Evolutionary conservation across 1,284 basidiomycete genomes (phyloP).

Genomic region (Hortiboletus rubellus): DNA sequence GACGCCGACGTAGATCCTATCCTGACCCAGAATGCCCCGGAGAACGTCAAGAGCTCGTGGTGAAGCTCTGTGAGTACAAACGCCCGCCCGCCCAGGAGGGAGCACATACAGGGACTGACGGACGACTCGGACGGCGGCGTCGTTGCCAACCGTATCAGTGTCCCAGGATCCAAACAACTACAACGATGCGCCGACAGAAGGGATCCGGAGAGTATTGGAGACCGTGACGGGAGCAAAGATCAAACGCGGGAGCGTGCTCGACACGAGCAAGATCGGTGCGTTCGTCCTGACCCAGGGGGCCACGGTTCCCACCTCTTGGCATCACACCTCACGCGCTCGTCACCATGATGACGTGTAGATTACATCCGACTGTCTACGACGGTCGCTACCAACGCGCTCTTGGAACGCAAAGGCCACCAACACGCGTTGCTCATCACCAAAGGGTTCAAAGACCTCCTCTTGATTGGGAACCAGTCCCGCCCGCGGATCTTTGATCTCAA

Average conservation of each 20-base stretch:
- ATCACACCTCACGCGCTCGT: not conserved
- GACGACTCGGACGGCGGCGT: not conserved
- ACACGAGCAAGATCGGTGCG: slow-evolving; percentile 81
- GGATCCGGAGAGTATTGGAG: slow-evolving; percentile 89
- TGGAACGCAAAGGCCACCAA: slow-evolving; percentile 91
- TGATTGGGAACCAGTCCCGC: slow-evolving; percentile 92
- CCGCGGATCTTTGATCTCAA: slow-evolving; percentile 89
- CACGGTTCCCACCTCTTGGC: no score
- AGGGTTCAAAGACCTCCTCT: slow-evolving; percentile 89
- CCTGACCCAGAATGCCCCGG: slow-evolving; percentile 62
- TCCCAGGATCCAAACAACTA: slow-evolving; percentile 89
- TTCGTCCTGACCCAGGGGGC: not conserved
- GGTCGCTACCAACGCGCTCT: slow-evolving; percentile 93
- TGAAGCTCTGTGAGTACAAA: slow-evolving; percentile 67
- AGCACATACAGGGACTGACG: not conserved
- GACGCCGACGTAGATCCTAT: slow-evolving; percentile 54
- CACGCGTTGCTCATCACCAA: slow-evolving; percentile 92
- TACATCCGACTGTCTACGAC: slow-evolving; percentile 94
- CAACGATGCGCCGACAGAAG: slow-evolving; percentile 91
- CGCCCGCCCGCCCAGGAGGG: not conserved
- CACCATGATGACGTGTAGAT: slow-evolving; percentile 47
- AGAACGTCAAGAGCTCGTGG: slow-evolving; percentile 71
- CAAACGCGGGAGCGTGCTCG: slow-evolving; percentile 64
- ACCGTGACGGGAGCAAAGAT: slow-evolving; percentile 68
- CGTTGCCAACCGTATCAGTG: slow-evolving; percentile 60